Base-by-base conservation (phyloP, 495 filamentous ascomycete genomes). In the Baudoinia panamericana region DNA sequence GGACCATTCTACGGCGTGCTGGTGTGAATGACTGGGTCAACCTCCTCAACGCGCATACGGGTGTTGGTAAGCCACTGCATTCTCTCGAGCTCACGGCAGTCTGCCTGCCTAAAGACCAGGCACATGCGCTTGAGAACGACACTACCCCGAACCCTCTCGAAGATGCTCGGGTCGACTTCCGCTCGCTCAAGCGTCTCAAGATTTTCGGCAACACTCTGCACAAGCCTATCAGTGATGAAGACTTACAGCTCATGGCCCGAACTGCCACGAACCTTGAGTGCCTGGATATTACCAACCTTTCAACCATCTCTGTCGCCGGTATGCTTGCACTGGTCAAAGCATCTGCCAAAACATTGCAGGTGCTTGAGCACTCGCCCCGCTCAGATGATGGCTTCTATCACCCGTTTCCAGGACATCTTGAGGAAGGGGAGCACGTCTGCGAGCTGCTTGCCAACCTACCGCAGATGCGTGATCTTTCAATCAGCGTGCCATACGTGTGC, bases 301-400 rank as follows among this genome's bases (percentile, higher is more conserved):
- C 62, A 12, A 65, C 65, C 32, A 58, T 72, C 42, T 61, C 64
- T 19, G 67, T 68, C 20, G 57, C 65, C 42, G 58, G 69, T 41
- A 56, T 73, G 30, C 57, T 68, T 30, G 62, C 70, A 18, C 45
- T 73, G 16, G 60, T 69, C 31, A 56, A 61, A 22, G 57, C 70
- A 9, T 71, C 69, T 1, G 47, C 53, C 9, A 39, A 52, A 3
- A 67, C 70, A 1, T 54, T 72, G 20, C 61, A 62, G 19, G 61
- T 70, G 26, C 54, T 73, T n/a, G 68, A 72, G 43, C 66, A 70
- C 44, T 65, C 64, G 16, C 69, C 69, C 15, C 61, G 68, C 1
- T 62, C 66, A 0, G 55, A 61, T 30, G 62, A 64, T 36, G 68
- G 67, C 26, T 70, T 70, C 53, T 59, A 61, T 43, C 66, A 69